Evolutionary conservation across 305 asterid species (phyloP), one percentile per base, ranked within the genome.

Genomic region (Stenogyne calaminthoides): DNA sequence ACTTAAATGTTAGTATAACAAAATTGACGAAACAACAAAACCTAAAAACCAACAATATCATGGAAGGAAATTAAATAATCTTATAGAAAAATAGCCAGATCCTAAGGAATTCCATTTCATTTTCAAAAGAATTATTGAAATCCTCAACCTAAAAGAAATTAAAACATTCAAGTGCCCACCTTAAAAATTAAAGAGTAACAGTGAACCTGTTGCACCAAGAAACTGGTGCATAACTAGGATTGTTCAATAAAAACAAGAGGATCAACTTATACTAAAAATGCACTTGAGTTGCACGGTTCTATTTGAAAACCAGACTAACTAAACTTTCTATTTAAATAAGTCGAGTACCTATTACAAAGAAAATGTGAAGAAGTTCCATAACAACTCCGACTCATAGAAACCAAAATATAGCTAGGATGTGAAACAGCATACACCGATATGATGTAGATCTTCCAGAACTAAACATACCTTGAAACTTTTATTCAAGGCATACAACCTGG

Each of bases 391-490:
- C 10, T 37, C 42, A 37, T 7, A 37, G 42, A 37, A 7, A 37
- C 42, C 10, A 37, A 37, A 49, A 49, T 16, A 52, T 52, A 15
- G 25, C 4, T 52, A 9, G 58, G 19, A 52, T 19, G 22, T 9
- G 34, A 56, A 22, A 56, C 62, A 20, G 15, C 11, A 22, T 9
- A 37, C 42, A 37, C 42, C 34, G 3, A 9, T 9, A 56, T 52
- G 36, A 60, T 42, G 49, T 61, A 61, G 68, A 62, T 62, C 68
- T 60, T 61, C 67, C 42, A 61, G 8, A 36, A 16, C 67, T 25
- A 11, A 36, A 61, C 67, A 16, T 61, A 61, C 67, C 67, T 61
- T 42, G n/a, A 60, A 12, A 62, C 15, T 16, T 32, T 14, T 60
- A 37, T 12, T 60, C 65, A 37, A 60, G 39, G n/a, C 37, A 32